Evolutionary conservation across 306 rosid genomes (phyloP).

Genomic region (Quercus mongolica): DNA sequence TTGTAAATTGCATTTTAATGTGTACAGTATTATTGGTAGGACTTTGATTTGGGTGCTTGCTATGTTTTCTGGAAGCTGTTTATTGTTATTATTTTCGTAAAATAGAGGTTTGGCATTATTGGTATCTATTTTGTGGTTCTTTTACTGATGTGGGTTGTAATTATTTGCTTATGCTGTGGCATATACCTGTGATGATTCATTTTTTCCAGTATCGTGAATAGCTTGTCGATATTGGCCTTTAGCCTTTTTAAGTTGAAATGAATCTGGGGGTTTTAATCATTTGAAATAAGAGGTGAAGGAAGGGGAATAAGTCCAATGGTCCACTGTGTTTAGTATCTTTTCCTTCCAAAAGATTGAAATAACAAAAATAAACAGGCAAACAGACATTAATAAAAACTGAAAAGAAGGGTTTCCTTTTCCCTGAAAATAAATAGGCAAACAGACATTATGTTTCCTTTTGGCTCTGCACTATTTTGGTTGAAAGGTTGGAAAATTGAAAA

Average conservation of each 20-base stretch:
- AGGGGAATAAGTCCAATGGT: too few relatives aligned
- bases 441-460: not conserved
- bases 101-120: not conserved
- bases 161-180: not conserved
- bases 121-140: not conserved
- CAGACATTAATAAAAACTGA: too few relatives aligned
- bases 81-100: not conserved
- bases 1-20: not conserved
- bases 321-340: too few relatives aligned
- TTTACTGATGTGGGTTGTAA: not conserved
- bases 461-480: not conserved
- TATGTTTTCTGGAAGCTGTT: not conserved
- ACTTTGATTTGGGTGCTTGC: not conserved
- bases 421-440: too few relatives aligned
- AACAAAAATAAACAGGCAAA: too few relatives aligned
- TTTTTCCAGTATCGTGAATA: not conserved
- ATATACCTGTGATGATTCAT: not conserved
- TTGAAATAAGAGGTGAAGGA: too few relatives aligned
- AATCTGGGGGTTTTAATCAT: too few relatives aligned
- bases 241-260: too few relatives aligned
- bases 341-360: too few relatives aligned
- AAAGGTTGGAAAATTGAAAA: not conserved
- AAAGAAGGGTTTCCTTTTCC: too few relatives aligned
- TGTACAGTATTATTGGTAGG: not conserved
- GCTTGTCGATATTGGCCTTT: too few relatives aligned